phyloP scores from a whole-genome alignment of 2,329 filamentous ascomycete genomes.

The Calcarisporium arbuscula region DNA sequence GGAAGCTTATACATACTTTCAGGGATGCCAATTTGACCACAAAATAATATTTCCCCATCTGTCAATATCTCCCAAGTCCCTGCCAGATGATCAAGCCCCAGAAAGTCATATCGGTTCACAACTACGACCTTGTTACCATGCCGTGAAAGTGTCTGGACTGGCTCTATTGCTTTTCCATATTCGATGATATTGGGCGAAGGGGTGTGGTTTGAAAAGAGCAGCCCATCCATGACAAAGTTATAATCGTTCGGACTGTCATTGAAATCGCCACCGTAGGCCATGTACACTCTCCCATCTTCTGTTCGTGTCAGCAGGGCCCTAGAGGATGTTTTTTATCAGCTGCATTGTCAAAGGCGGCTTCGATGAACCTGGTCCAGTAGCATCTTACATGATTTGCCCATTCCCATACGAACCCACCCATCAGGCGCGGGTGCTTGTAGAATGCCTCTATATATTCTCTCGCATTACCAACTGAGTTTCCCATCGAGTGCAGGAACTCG shows the following conservation, averaged over 20 bases:
- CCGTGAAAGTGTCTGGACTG: slow-evolving; percentile 44
- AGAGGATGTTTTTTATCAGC: neutral
- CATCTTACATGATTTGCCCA: slow-evolving; percentile 52
- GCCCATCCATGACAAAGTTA: slow-evolving; percentile 53
- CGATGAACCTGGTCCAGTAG: too few relatives aligned
- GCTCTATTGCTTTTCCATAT: slow-evolving; percentile 54
- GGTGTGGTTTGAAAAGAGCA: slow-evolving; percentile 38
- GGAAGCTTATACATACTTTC: slow-evolving; percentile 21
- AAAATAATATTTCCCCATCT: slow-evolving; percentile 27
- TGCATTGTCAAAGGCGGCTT: neutral
- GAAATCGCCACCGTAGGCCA: slow-evolving; percentile 57
- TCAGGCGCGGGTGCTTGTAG: slow-evolving; percentile 40
- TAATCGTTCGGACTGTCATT: slow-evolving; percentile 53
- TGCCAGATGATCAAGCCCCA: slow-evolving; percentile 41
- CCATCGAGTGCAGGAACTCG: slow-evolving; percentile 60
- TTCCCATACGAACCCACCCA: slow-evolving; percentile 62
- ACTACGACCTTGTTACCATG: slow-evolving; percentile 37
- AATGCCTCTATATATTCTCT: slow-evolving; percentile 63
- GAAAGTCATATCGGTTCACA: slow-evolving; percentile 49
- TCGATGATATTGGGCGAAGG: slow-evolving; percentile 46
- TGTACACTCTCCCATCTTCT: slow-evolving; percentile 38
- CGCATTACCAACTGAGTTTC: slow-evolving; percentile 62
- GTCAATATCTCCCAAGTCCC: slow-evolving; percentile 36
- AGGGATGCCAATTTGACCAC: slow-evolving; percentile 33
- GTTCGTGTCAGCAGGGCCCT: slow-evolving; percentile 35